A percentile compares a stretch with the other conserved stretches of the same genome.
These are phyloP conservation scores for Trichoderma breve DNA, from an alignment of 2,329 filamentous ascomycete genomes.

Conservation along the genomic window DNA sequence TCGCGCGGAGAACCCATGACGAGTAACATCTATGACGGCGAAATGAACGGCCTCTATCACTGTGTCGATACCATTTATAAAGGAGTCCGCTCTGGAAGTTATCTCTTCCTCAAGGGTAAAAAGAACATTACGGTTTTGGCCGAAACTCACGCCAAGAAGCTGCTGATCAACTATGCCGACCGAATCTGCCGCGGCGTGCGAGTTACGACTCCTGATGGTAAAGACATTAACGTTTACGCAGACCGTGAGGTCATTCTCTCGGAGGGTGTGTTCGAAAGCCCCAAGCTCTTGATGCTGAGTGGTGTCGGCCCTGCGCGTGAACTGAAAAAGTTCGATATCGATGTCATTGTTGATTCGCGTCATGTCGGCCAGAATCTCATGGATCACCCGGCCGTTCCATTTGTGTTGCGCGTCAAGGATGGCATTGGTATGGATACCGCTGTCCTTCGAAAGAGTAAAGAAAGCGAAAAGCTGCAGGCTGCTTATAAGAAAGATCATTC, in stretches of 20 bases:
- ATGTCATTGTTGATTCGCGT: slow-evolving; percentile 52
- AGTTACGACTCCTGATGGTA: slow-evolving; percentile 38
- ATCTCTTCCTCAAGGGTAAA: slow-evolving; percentile 50
- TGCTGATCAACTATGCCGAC: slow-evolving; percentile 48
- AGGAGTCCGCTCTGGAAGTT: slow-evolving; percentile 52
- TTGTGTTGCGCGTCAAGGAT: slow-evolving; percentile 47
- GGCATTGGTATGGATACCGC: slow-evolving; percentile 40
- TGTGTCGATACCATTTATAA: slow-evolving; percentile 57
- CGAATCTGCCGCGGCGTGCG: slow-evolving; percentile 45
- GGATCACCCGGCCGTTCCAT: slow-evolving; percentile 57
- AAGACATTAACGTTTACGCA: slow-evolving; percentile 46
- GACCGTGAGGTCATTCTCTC: slow-evolving; percentile 49
- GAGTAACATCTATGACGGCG: slow-evolving; percentile 56
- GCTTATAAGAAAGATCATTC: slow-evolving; percentile 39
- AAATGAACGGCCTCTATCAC: slow-evolving; percentile 52
- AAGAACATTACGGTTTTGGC: slow-evolving; percentile 53
- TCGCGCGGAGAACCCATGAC: slow-evolving; percentile 49
- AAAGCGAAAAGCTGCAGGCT: slow-evolving; percentile 35
- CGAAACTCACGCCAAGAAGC: slow-evolving; percentile 48
- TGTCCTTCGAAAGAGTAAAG: slow-evolving; percentile 38
- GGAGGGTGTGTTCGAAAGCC: slow-evolving; percentile 59
- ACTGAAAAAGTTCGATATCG: slow-evolving; percentile 53
- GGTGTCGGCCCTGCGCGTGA: slow-evolving; percentile 58
- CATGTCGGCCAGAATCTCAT: slow-evolving; percentile 64
- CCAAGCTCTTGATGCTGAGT: slow-evolving; percentile 62